Evolutionary conservation across 2,329 filamentous ascomycete species (phyloP), one percentile per base, ranked within the genome.

Genomic region (Trichophyton benhamiae): DNA sequence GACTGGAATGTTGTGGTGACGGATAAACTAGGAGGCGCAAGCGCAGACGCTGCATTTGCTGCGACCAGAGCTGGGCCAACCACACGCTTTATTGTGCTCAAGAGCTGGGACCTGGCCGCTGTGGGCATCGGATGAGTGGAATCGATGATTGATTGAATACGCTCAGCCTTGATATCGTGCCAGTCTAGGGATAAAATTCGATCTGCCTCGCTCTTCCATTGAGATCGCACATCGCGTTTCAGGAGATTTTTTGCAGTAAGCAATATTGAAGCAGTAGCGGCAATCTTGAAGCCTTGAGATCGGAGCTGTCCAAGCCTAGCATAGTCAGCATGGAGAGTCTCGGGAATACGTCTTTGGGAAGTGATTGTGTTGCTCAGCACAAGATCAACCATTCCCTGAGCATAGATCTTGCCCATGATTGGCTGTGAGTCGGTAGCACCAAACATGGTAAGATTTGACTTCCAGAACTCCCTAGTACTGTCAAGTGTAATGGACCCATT

Each of bases 221-320:
- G 80, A 13, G 80, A 81, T 59, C 84, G 81, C 4, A 83, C 80
- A 68, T 86, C 84, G 6, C 84, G 82, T 67, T 84, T 84, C 36
- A 87, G 78, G 3, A 86, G 74, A 62, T 85, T 86, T 73, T 87
- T 87, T 7, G 83, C 83, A 0, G 82, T 86, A 41, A 87, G 75
- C 2, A 87, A 74, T 60, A 86, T 83, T 4, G 83, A 81, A 30
- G 82, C 82, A 30, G 84, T 81, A 11, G 82, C 82, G 1, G 82
- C 80, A 63, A 86, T 80, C 60, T 82, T 78, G 62, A 84, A 77
- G 0, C 78, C 77, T 48, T 80, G 78, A 59, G 78, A 75, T 59
- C 83, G 80, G 52, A 85, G 75, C 42, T 75, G 75, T 11, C 75
- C 74, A 20, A 86, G 72, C 30, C 84, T 80, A 9, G 76, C 72